phyloP scores from a whole-genome alignment of 805 yeast species.

The Cyberlindnera xylosilytica region DNA sequence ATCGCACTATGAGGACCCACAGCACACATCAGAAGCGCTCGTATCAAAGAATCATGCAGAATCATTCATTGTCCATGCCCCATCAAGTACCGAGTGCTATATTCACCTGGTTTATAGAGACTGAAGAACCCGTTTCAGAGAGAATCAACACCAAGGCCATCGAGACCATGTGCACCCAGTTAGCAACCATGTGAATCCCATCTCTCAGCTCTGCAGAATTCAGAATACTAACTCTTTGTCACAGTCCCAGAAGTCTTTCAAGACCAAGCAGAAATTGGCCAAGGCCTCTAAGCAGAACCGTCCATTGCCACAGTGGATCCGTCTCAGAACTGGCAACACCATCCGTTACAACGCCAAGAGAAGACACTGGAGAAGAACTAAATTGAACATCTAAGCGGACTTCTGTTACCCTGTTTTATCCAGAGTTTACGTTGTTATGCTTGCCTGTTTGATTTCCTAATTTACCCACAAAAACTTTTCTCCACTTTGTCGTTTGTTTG shows the following conservation, averaged over 20 bases:
- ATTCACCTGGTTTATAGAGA: too few species aligned
- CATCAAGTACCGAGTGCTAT: too few species aligned
- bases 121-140: too few species aligned
- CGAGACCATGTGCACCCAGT: too few species aligned
- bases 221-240: slow-evolving; percentile 19
- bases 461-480: slow-evolving; percentile 6
- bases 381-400: slow-evolving; percentile 81
- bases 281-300: slow-evolving; percentile 99
- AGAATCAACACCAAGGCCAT: too few species aligned
- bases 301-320: slow-evolving; percentile 99
- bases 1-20: too few species aligned
- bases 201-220: too few species aligned
- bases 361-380: slow-evolving; percentile 99
- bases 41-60: too few species aligned
- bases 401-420: too few species aligned
- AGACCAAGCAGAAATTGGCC: slow-evolving; percentile 97
- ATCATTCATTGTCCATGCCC: too few species aligned
- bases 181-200: too few species aligned
- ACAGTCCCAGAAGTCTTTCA: slow-evolving; percentile 92
- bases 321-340: slow-evolving; percentile 96
- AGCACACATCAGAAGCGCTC: too few species aligned
- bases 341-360: slow-evolving; percentile 99
- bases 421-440: slow-evolving; percentile 4
- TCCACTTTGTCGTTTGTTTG: slow-evolving; percentile 5
- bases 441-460: slow-evolving; percentile 12